A percentile compares a stretch with the other conserved stretches of the same genome.
These are phyloP conservation scores for Gaeumannomyces tritici DNA, from an alignment of 2,329 filamentous ascomycete species.

Conservation along the genomic window DNA sequence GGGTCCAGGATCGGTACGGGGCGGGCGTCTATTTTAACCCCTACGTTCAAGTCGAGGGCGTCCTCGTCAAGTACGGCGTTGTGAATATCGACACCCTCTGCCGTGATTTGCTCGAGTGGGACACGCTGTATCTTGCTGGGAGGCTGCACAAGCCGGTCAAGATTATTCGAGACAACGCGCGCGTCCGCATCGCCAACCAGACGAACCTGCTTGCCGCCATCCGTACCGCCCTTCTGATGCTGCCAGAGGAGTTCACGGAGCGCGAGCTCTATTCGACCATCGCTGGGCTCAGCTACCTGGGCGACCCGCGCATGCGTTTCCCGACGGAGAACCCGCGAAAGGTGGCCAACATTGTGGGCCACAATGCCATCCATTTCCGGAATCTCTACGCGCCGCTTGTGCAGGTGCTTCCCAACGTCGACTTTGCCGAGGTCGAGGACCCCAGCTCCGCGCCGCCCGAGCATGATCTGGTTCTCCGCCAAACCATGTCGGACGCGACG, in stretches of 20 bases:
- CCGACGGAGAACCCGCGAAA: constrained; percentile 87
- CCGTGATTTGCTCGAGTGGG: constrained; percentile 79
- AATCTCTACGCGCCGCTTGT: constrained; percentile 85
- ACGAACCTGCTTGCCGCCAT: constrained; percentile 89
- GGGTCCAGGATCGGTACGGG: constrained; percentile 78
- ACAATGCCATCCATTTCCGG: constrained; percentile 87
- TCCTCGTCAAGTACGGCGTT: constrained; percentile 95
- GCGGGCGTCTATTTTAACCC: constrained; percentile 98
- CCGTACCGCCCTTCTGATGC: constrained; percentile 76
- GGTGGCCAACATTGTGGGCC: constrained; percentile 84
- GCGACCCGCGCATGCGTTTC: constrained; percentile 90
- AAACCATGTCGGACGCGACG: constrained; percentile 88
- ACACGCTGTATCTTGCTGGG: constrained; percentile 91
- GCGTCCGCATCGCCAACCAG: constrained; percentile 88
- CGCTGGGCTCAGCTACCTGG: constrained; percentile 84
- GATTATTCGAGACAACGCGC: constrained; percentile 88
- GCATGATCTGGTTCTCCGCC: constrained; percentile 59
- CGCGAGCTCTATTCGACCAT: constrained; percentile 84
- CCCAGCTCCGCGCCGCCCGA: constrained; percentile 27
- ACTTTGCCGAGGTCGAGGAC: constrained; percentile 60
- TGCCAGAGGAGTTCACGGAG: constrained; percentile 79
- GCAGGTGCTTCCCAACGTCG: constrained; percentile 79
- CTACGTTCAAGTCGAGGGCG: constrained; percentile 88
- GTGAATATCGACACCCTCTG: constrained; percentile 89
- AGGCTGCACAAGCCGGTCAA: constrained; percentile 96